phyloP scores from a whole-genome alignment of 164 flowering plant genomes.

The Magnolia sinica region DNA sequence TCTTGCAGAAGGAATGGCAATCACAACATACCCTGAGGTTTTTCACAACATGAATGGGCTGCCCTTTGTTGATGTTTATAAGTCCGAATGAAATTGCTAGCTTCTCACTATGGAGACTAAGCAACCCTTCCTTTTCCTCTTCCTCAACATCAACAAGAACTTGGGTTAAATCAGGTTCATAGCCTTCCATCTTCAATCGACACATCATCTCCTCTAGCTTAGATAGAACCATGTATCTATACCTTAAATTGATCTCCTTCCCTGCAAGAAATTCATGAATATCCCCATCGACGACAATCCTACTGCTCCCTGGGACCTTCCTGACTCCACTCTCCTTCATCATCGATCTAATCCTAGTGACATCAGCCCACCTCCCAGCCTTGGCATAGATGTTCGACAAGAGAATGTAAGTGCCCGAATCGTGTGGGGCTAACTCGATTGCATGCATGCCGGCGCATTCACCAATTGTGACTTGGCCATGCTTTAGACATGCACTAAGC shows the following conservation, averaged over 20 bases:
- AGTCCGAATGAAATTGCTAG: conserved; percentile 30
- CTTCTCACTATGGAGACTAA: conserved; percentile 26
- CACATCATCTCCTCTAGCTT: conserved; percentile 19
- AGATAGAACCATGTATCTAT: conserved; percentile 10
- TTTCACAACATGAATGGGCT: conserved; percentile 25
- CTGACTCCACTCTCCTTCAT: conserved; percentile 24
- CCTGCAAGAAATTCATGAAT: conserved; percentile 24
- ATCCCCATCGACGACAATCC: conserved; percentile 6
- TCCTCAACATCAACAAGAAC: conserved; percentile 27
- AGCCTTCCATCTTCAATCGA: conserved; percentile 24
- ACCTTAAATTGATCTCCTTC: conserved; percentile 8
- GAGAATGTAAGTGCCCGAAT: conserved; percentile 20
- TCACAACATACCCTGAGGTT: conserved; percentile 28
- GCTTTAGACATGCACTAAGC: conserved; percentile 25
- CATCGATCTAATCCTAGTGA: conserved; percentile 16
- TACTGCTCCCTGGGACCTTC: conserved; percentile 31
- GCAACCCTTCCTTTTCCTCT: conserved; percentile 18
- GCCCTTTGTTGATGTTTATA: conserved; percentile 9
- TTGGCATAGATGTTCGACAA: conserved; percentile 31
- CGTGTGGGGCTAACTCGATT: conserved; percentile 24
- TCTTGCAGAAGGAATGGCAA: conserved; percentile 23
- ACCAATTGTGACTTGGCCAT: conserved; percentile 18
- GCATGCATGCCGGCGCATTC: conserved; percentile 14
- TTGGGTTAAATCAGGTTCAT: conserved; percentile 24
- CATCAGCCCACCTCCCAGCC: conserved; percentile 23